phyloP scores from a whole-genome alignment of 176 grass and related monocot species.

The Eragrostis curvula region DNA sequence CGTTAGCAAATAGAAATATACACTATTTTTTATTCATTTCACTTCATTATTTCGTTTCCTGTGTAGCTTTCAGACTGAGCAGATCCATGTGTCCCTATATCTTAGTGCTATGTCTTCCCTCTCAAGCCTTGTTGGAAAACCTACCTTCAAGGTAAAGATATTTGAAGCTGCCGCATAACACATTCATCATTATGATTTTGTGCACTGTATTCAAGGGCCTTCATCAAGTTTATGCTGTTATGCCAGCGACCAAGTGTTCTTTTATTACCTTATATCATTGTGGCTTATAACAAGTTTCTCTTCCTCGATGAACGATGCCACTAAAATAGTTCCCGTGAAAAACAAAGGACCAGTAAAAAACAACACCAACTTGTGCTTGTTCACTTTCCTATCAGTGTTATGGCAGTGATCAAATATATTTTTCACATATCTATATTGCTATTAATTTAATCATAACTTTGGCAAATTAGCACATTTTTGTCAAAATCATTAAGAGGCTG shows the following conservation, averaged over 20 bases:
- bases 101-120: slow-evolving; percentile 74
- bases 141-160: slow-evolving; percentile 65
- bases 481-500: slow-evolving; percentile 12
- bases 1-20: background rate
- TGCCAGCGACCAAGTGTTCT: background rate
- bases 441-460: slow-evolving; percentile 6
- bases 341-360: background rate
- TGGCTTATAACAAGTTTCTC: background rate
- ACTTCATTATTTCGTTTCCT: slow-evolving; percentile 15
- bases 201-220: background rate
- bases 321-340: background rate
- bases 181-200: slow-evolving; percentile 7
- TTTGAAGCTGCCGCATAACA: background rate
- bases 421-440: background rate
- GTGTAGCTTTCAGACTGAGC: slow-evolving; percentile 89
- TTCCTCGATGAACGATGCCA: background rate
- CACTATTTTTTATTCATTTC: slow-evolving; percentile 25
- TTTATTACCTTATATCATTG: background rate
- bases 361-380: background rate
- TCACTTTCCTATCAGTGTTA: background rate
- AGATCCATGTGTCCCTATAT: slow-evolving; percentile 83
- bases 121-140: slow-evolving; percentile 70
- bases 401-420: background rate
- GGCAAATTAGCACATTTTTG: background rate
- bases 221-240: slow-evolving; percentile 11